A percentile compares a stretch with the other conserved stretches of the same genome.
phyloP scores from a whole-genome alignment of 2,329 filamentous ascomycete genomes.

The Diaporthe capsici region DNA sequence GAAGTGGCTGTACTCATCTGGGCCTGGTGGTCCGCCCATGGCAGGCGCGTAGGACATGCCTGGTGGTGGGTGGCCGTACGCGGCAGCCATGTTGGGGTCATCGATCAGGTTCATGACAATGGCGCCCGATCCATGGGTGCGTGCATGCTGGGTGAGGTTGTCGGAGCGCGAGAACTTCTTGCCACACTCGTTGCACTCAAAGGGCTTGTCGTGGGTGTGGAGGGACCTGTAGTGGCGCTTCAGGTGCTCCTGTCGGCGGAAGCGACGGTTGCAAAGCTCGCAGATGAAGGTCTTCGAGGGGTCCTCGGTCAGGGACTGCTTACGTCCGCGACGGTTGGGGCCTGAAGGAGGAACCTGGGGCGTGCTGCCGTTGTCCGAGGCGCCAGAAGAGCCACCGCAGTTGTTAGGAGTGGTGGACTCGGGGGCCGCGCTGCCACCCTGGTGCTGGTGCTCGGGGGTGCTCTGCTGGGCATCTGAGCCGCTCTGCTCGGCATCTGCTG shows the following conservation, averaged over 20 bases:
- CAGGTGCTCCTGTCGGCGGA: constrained; percentile 97
- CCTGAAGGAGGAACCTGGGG: constrained; percentile 64
- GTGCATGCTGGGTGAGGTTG: constrained; percentile 95
- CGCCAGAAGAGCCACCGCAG: constrained; percentile 53
- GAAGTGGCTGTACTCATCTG: constrained; percentile 76
- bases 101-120: constrained; percentile 93
- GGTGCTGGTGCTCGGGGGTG: constrained; percentile 46
- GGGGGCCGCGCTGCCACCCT: constrained; percentile 49
- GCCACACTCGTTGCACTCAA: constrained; percentile 96
- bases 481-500: constrained; percentile 52
- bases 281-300: constrained; percentile 99
- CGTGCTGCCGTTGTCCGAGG: constrained; percentile 51
- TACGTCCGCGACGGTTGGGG: constrained; percentile 91
- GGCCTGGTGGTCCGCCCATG: constrained; percentile 59
- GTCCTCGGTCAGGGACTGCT: constrained; percentile 98
- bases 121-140: constrained; percentile 91
- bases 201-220: constrained; percentile 98
- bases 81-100: constrained; percentile 67
- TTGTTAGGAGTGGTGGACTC: constrained; percentile 49
- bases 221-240: constrained; percentile 99
- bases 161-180: constrained; percentile 99
- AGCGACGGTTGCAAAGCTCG: constrained; percentile 94
- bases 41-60: constrained; percentile 57
- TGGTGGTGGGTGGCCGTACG: constrained; percentile 49
- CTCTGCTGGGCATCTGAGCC: constrained; percentile 51